Conservation (phyloP, 345 rosid species). For the Pugionium dolabratum region DNA sequence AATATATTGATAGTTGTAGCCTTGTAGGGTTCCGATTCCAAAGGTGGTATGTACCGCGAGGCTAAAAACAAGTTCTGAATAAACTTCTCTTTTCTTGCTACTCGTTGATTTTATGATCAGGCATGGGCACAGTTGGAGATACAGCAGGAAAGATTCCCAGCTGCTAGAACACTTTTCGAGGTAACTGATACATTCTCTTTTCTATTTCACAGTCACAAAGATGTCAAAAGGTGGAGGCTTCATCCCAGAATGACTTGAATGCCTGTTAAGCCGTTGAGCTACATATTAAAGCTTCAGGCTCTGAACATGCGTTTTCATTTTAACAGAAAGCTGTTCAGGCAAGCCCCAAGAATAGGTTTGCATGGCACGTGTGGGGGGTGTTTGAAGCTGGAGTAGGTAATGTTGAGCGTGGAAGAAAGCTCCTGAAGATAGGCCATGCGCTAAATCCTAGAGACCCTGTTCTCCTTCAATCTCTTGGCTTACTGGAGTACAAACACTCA, state of each 20-base stretch:
- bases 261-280: conserved; percentile 9
- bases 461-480: conserved; percentile 90
- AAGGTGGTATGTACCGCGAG: neutral
- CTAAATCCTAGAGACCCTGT: conserved; percentile 94
- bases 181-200: conserved; percentile 40
- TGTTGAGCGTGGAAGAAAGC: conserved; percentile 74
- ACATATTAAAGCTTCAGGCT: conserved; percentile 13
- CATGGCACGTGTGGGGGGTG: conserved; percentile 97
- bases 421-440: conserved; percentile 85
- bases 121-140: conserved; percentile 97
- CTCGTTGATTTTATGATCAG: conserved; percentile 44
- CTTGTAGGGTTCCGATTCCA: neutral
- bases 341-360: conserved; percentile 93
- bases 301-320: conserved; percentile 3
- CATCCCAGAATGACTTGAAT: conserved; percentile 8
- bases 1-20: neutral
- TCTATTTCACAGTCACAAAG: neutral
- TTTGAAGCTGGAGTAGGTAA: conserved; percentile 81
- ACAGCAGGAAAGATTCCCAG: conserved; percentile 69
- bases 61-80: conserved; percentile 5
- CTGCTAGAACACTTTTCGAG: conserved; percentile 88
- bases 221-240: conserved; percentile 19
- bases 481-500: conserved; percentile 80
- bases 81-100: conserved; percentile 16
- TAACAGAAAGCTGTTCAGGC: conserved; percentile 86